Conservation (phyloP, 1,284 basidiomycete species). For the Ustilago sp. region DNA sequence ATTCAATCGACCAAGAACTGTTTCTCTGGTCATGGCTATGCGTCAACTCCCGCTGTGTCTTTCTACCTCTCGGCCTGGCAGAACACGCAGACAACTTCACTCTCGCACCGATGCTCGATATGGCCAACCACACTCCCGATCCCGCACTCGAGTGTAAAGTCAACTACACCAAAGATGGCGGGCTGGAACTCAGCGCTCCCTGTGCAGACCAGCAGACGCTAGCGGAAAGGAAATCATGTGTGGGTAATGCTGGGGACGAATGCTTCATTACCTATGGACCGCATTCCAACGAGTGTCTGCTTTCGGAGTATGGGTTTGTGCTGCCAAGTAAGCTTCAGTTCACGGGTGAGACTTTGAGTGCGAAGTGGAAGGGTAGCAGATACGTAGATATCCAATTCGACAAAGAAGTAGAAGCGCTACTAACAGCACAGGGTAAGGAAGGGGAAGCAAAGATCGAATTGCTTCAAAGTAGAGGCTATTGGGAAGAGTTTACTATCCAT, state of each 20-base stretch:
- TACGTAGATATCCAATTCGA: conserved; percentile 58
- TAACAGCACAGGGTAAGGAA: conserved; percentile 25
- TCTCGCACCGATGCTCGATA: conserved; percentile 65
- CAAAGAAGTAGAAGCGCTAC: conserved; percentile 24
- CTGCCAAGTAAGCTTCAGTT: conserved; percentile 23
- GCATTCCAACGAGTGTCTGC: conserved; percentile 57
- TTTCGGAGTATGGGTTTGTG: conserved; percentile 64
- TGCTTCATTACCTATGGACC: conserved; percentile 65
- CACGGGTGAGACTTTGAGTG: neutral
- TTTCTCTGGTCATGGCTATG: conserved; percentile 64
- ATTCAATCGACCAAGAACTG: conserved; percentile 6
- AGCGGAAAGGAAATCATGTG: neutral
- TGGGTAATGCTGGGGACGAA: conserved; percentile 41
- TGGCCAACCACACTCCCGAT: conserved; percentile 66
- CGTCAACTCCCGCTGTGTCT: conserved; percentile 66
- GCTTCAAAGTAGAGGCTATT: conserved; percentile 60
- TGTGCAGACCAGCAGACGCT: neutral
- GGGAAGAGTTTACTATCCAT: conserved; percentile 62
- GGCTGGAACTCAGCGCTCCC: conserved; percentile 55
- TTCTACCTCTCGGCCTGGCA: conserved; percentile 50
- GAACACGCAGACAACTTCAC: conserved; percentile 65
- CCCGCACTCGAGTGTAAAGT: conserved; percentile 53
- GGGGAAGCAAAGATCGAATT: conserved; percentile 56
- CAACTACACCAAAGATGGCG: conserved; percentile 34
- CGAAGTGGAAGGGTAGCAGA: conserved; percentile 48